Base-by-base conservation (phyloP, 2,329 filamentous ascomycete genomes). In the Cordyceps sp. region DNA sequence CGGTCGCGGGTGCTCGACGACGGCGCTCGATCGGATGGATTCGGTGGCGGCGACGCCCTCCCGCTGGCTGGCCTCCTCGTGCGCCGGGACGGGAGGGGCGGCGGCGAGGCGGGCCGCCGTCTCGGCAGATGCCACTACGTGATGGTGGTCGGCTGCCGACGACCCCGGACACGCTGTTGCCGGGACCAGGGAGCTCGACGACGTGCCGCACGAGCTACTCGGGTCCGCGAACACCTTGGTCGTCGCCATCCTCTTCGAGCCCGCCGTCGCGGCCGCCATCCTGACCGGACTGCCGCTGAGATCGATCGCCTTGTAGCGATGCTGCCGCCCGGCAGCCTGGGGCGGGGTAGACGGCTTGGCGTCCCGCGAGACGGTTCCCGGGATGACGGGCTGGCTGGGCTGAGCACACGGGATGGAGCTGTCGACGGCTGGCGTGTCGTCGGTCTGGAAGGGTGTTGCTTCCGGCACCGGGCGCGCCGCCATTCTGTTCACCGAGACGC, bases 371-470 rank as follows among this genome's bases (percentile, higher is more conserved):
- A 35, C 35, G 0, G 44, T 49, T 13, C 36, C 40, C 4, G 39
- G 42, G 15, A 47, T 39, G 10, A 46, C 40, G 10, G 43, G n/a
- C n/a, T 43, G 43, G 18, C 41, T 45, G 10, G 42, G 46, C 33
- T 54, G 52, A 10, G 49, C 50, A 30, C 52, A 54, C 23, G 52
- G 43, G 24, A 18, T 12, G 16, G 52, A 48, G 29, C 49, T 54
- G 25, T 42, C 39, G 26, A 42, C 37, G 17, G 33, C 24, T 15
- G 32, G 33, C 18, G 33, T 16, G 10, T n/a, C 13, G 25, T 26
- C 18, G 7, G 25, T 15, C 14, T 19, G 17, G 21, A 28, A 29
- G 14, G 37, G 43, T 5, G 39, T 36, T 14, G 40, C 39, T 5
- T 33, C 32, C 20, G 38, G 26, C 14, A 40, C 33, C 4, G 37